Percentiles rank a stretch among this genome's conserved stretches.
Conservation (phyloP, 2,329 filamentous ascomycete species). For the Aspergillus sp. region DNA sequence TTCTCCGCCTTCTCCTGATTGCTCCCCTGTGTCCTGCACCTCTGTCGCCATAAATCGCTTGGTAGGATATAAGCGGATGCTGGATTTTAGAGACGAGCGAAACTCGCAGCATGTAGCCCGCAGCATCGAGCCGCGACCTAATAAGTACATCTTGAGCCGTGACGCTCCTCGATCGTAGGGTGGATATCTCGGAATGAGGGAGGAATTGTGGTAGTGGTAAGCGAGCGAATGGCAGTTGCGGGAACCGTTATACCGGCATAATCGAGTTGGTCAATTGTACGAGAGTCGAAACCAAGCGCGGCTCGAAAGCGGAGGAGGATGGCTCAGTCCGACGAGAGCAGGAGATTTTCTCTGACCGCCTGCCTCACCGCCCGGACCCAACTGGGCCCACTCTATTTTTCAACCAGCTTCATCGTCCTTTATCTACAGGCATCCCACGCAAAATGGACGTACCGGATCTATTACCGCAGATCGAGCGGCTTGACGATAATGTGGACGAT, state of each 20-base stretch:
- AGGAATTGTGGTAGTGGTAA: too few species aligned
- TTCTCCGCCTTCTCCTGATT: slow-evolving; percentile 11
- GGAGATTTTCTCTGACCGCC: too few species aligned
- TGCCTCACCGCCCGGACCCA: slow-evolving; percentile 13
- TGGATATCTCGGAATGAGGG: too few species aligned
- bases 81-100: slow-evolving; percentile 4
- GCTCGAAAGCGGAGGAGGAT: too few species aligned
- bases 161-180: slow-evolving; percentile 8
- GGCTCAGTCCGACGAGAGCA: too few species aligned
- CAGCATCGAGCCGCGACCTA: slow-evolving; percentile 23
- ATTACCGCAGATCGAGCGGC: slow-evolving; percentile 58
- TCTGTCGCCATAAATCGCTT: slow-evolving; percentile 18
- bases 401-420: slow-evolving; percentile 7
- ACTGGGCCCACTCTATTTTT: slow-evolving; percentile 2
- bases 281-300: too few species aligned
- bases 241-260: too few species aligned
- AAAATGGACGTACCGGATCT: slow-evolving; percentile 51
- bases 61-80: slow-evolving; percentile 1
- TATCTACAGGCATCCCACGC: slow-evolving; percentile 9
- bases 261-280: too few species aligned
- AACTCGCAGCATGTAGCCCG: slow-evolving; percentile 16
- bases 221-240: too few species aligned
- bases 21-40: slow-evolving; percentile 18
- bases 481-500: slow-evolving; percentile 69
- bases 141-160: slow-evolving; percentile 21